Base-by-base conservation (phyloP, 1,139 yeast species). In the Hansenula lynferdii region DNA sequence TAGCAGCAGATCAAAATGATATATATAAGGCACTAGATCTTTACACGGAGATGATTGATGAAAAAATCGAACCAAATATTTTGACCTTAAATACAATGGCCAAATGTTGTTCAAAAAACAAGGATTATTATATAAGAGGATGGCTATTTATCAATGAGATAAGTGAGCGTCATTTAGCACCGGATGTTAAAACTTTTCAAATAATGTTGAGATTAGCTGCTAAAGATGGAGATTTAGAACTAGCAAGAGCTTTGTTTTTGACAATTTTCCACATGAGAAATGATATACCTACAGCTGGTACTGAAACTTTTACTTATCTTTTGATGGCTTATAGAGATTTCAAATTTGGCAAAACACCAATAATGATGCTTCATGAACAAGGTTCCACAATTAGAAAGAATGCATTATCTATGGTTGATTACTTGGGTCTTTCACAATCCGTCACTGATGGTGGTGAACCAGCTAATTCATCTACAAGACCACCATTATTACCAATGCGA, bases 111-210 rank as follows among this genome's bases (percentile, higher is more conserved):
- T 64, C 83, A 2, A 69, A 73, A 7, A 67, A 80, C 31, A 62
- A 61, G 12, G 63, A 64, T 24, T 68, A 77, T 38, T 65, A 70
- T 21, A 52, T 65, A 36, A 68, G 71, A 47, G 89, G 96, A 0
- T 92, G 97, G 97, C 76, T 77, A 38, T 82, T 76, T 50, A 75
- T 90, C 41, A 70, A 83, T 45, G 81, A 84, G 47, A 77, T 86
- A 42, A 72, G 80, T 50, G 71, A 74, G 17, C 54, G 61, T 33
- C 74, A 72, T 1, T 68, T 57, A 19, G 49, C 44, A n/a, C 58
- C 56, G 10, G 42, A 39, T n/a, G 23, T 43, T 4, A 30, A 66
- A 24, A 72, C 85, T 0, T 70, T 82, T 44, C 83, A 81, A 45
- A 70, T 78, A 16, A 79, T 90, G 78, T 68, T 90, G 59, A 75